phyloP scores from a whole-genome alignment of 2,329 filamentous ascomycete species.

The Podosphaera fusca region DNA sequence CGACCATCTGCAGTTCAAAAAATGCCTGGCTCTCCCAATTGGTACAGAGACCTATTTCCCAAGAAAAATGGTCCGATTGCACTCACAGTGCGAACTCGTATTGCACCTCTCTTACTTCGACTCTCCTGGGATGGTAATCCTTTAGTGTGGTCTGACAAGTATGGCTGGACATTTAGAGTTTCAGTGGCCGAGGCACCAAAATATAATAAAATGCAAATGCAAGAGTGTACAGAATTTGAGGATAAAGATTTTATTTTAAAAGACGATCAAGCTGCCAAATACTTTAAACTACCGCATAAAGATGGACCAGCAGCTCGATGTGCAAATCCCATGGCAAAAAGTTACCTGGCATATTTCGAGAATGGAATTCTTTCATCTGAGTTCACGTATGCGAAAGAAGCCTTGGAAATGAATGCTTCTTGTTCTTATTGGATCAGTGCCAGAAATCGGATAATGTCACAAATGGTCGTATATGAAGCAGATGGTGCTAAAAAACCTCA shows the following conservation, averaged over 20 bases:
- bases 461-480: slow-evolving; percentile 75
- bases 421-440: slow-evolving; percentile 99
- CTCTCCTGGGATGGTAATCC: slow-evolving; percentile 78
- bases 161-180: slow-evolving; percentile 83
- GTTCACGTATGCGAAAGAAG: slow-evolving; percentile 76
- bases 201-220: slow-evolving; percentile 50
- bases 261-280: slow-evolving; percentile 41
- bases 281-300: slow-evolving; percentile 92
- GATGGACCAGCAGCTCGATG: slow-evolving; percentile 74
- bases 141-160: slow-evolving; percentile 75
- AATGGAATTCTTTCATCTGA: slow-evolving; percentile 70
- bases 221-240: slow-evolving; percentile 51
- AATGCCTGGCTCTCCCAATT: slow-evolving; percentile 79
- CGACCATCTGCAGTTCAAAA: slow-evolving; percentile 67
- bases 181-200: slow-evolving; percentile 33
- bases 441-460: slow-evolving; percentile 75
- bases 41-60: slow-evolving; percentile 80
- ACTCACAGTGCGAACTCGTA: slow-evolving; percentile 65
- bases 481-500: slow-evolving; percentile 22
- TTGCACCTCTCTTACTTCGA: slow-evolving; percentile 65
- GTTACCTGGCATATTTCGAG: slow-evolving; percentile 79
- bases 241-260: slow-evolving; percentile 43
- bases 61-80: slow-evolving; percentile 46
- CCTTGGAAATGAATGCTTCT: slow-evolving; percentile 92
- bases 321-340: slow-evolving; percentile 70